These are phyloP conservation scores for Balansia obtecta DNA, from an alignment of 2,329 filamentous ascomycete genomes.

Conservation along the genomic window DNA sequence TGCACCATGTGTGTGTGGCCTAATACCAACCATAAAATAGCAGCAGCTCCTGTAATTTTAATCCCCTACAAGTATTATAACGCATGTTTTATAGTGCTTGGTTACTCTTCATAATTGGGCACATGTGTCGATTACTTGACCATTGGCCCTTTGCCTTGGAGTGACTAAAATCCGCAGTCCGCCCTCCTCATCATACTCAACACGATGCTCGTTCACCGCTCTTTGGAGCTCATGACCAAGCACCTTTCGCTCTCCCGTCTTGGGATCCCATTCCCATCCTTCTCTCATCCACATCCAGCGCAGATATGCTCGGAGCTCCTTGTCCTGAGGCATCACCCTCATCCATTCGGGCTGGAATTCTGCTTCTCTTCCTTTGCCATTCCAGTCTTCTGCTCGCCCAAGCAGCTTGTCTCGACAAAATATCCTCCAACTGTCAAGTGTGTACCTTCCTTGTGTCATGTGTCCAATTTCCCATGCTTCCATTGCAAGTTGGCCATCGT, in stretches of 20 bases:
- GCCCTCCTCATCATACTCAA: conserved; percentile 41
- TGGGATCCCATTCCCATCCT: conserved; percentile 68
- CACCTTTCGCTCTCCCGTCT: conserved; percentile 49
- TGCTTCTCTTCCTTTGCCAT: conserved; percentile 37
- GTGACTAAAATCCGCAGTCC: conserved; percentile 29
- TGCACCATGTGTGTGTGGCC: too few species aligned
- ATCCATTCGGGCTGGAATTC: conserved; percentile 83
- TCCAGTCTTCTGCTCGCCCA: conserved; percentile 52
- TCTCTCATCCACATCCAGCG: conserved; percentile 88
- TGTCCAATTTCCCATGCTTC: conserved; percentile 75
- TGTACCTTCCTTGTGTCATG: conserved; percentile 70
- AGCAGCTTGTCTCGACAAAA: conserved; percentile 76
- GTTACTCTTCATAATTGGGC: background rate
- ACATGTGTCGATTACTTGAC: background rate
- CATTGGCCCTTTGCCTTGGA: background rate
- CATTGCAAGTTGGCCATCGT: conserved; percentile 5
- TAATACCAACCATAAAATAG: too few species aligned
- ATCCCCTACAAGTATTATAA: too few species aligned
- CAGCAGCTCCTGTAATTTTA: too few species aligned
- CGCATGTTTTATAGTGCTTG: background rate
- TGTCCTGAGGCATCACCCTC: conserved; percentile 69
- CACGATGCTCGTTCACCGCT: conserved; percentile 44
- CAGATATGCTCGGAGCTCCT: conserved; percentile 77
- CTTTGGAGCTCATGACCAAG: conserved; percentile 39
- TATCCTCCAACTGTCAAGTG: conserved; percentile 83